Evolutionary conservation across 2,329 filamentous ascomycete genomes (phyloP).

Genomic region (Cryoendolithus antarcticus): DNA sequence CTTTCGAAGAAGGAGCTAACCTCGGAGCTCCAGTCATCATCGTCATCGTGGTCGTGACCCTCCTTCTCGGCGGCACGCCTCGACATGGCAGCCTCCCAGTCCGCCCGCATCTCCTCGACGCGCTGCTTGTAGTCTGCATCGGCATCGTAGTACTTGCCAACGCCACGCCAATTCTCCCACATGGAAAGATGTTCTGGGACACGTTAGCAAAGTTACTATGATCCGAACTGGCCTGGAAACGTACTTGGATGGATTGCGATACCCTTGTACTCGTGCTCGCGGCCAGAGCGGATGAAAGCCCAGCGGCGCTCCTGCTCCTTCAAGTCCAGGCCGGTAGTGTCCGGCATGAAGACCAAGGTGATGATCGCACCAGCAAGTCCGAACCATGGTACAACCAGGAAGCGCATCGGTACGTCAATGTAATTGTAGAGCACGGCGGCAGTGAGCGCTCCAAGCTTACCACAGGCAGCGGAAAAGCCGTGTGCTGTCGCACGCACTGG

Average conservation of each 20-base stretch:
- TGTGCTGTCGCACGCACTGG: conserved; percentile 87
- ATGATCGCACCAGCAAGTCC: conserved; percentile 75
- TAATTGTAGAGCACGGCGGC: conserved; percentile 91
- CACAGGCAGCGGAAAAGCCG: conserved; percentile 79
- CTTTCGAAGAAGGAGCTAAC: conserved; percentile 43
- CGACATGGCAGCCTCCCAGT: conserved; percentile 44
- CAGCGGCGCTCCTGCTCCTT: conserved; percentile 96
- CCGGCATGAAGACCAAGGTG: conserved; percentile 79
- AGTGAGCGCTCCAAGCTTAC: conserved; percentile 77
- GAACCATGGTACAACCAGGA: conserved; percentile 92
- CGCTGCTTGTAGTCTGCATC: conserved; percentile 67
- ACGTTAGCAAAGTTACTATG: no score
- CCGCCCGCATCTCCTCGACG: conserved; percentile 58
- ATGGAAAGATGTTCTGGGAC: conserved; percentile 47
- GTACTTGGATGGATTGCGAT: conserved; percentile 66
- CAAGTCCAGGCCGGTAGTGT: conserved; percentile 89
- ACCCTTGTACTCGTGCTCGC: conserved; percentile 76
- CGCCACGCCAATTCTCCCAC: conserved; percentile 72
- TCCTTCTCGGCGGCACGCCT: conserved; percentile 40
- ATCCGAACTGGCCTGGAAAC: no score
- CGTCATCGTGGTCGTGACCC: conserved; percentile 24
- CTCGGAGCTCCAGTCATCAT: conserved; percentile 36
- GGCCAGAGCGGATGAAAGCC: conserved; percentile 70
- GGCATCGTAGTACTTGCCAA: conserved; percentile 72
- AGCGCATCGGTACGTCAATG: conserved; percentile 72